Evolutionary conservation across 306 rosid species (phyloP), one percentile per base, ranked within the genome.

Genomic region (Argentina anserina): DNA sequence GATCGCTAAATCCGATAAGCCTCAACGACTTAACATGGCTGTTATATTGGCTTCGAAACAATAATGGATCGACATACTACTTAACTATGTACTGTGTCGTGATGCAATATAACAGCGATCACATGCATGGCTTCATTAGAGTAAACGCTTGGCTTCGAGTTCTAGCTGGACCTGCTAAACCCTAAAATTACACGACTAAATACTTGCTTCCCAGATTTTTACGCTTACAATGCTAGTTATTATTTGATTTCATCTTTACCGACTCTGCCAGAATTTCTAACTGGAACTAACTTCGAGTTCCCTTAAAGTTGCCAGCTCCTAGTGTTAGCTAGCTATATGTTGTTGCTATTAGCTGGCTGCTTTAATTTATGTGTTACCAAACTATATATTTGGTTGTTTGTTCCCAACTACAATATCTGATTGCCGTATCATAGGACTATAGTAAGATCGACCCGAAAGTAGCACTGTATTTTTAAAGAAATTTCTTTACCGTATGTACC

Each of bases 391-490:
- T n/a, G 26, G 65, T 23, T 39, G 71, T 37, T 21, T 33, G 70
- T 39, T 23, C 70, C 31, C 70, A 61, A n/a, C 70, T 7, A 73
- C 43, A 60, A 69, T 60, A 37, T 65, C 52, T 65, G 17, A 39
- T 14, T n/a, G 21, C 26, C 69, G 9, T 37, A 49, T 50, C 26
- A 21, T 53, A 21, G 11, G 29, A 23, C 6, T 12, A 6, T 41
- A 10, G 9, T 39, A n/a, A 2, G 31, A 9, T 65, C 50, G 36
- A 56, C 36, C 60, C 21, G 41, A 65, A 40, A 10, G 18, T 21
- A 59, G 39, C 29, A 4, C 14, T 40, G n/a, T n/a, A n/a, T n/a
- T n/a, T n/a, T n/a, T n/a, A n/a, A n/a, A n/a, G n/a, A n/a, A n/a
- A n/a, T n/a, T n/a, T n/a, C n/a, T n/a, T n/a, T n/a, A n/a, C n/a